These are phyloP conservation scores for Exserohilum rostratum DNA, from an alignment of 2,329 filamentous ascomycete genomes.

Conservation along the genomic window DNA sequence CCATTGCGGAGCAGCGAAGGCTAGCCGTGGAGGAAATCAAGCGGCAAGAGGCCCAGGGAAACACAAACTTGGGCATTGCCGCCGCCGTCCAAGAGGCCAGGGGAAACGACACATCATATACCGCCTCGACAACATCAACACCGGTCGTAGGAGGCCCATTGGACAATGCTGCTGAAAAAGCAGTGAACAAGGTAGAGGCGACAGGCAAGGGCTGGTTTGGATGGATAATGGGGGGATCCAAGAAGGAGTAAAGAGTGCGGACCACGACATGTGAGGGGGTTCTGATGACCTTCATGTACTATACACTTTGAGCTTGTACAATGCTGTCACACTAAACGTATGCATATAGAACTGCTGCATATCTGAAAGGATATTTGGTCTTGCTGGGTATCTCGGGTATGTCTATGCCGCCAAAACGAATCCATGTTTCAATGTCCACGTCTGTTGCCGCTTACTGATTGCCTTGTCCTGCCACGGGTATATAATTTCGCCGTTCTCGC, in stretches of 20 bases:
- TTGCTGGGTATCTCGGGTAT: conserved; percentile 35
- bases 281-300: conserved; percentile 32
- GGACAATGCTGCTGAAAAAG: conserved; percentile 53
- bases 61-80: conserved; percentile 30
- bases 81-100: conserved; percentile 45
- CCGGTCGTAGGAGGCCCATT: conserved; percentile 52
- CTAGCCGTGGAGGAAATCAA: conserved; percentile 41
- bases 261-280: not conserved
- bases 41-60: conserved; percentile 32
- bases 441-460: conserved; percentile 14
- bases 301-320: conserved; percentile 44
- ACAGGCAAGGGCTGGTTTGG: conserved; percentile 54
- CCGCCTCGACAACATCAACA: conserved; percentile 24
- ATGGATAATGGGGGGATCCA: conserved; percentile 51
- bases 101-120: conserved; percentile 23
- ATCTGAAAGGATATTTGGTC: conserved; percentile 26
- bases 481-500: conserved; percentile 58
- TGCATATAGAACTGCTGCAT: conserved; percentile 41
- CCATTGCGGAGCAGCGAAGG: conserved; percentile 41
- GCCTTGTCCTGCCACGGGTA: conserved; percentile 54
- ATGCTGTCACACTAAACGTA: conserved; percentile 42
- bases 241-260: conserved; percentile 31
- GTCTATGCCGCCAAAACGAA: conserved; percentile 27
- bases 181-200: conserved; percentile 43
- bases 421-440: conserved; percentile 2